A percentile compares a stretch with the other conserved stretches of the same genome.
Evolutionary conservation across 768 basidiomycete genomes (phyloP).

Genomic region (Suillus placidus): DNA sequence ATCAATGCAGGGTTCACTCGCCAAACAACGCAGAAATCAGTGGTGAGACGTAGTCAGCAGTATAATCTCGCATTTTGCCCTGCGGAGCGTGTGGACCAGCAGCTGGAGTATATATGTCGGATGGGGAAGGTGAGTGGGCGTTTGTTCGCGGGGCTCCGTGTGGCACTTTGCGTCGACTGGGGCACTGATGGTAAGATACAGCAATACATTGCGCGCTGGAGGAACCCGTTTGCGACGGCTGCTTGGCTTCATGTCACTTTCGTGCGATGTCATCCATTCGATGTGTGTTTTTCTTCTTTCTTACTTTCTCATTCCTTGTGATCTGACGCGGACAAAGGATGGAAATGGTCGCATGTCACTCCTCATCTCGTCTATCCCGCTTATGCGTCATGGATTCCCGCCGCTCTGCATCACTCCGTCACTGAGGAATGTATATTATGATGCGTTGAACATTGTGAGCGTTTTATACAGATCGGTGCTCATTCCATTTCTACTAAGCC

Average conservation of each 20-base stretch:
- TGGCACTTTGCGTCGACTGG: neutral
- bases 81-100: slow-evolving; percentile 32
- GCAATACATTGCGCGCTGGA: slow-evolving; percentile 42
- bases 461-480: neutral
- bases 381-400: slow-evolving; percentile 36
- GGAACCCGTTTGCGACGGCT: slow-evolving; percentile 40
- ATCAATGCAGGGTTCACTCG: slow-evolving; percentile 35
- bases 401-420: slow-evolving; percentile 32
- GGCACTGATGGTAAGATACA: slow-evolving; percentile 10
- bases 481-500: neutral
- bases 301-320: neutral
- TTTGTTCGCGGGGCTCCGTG: neutral
- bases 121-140: slow-evolving; percentile 32
- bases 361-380: slow-evolving; percentile 37
- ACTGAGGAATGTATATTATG: slow-evolving; percentile 29
- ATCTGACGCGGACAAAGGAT: slow-evolving; percentile 22
- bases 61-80: slow-evolving; percentile 39
- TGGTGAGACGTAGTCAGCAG: slow-evolving; percentile 34
- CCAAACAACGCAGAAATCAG: slow-evolving; percentile 30
- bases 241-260: slow-evolving; percentile 39
- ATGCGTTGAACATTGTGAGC: slow-evolving; percentile 37
- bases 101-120: slow-evolving; percentile 38
- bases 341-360: slow-evolving; percentile 40
- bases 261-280: slow-evolving; percentile 39
- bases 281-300: slow-evolving; percentile 25